These are phyloP conservation scores for Skeletonema potamos DNA, from an alignment of 108 stramenopile genomes.

Conservation along the genomic window DNA sequence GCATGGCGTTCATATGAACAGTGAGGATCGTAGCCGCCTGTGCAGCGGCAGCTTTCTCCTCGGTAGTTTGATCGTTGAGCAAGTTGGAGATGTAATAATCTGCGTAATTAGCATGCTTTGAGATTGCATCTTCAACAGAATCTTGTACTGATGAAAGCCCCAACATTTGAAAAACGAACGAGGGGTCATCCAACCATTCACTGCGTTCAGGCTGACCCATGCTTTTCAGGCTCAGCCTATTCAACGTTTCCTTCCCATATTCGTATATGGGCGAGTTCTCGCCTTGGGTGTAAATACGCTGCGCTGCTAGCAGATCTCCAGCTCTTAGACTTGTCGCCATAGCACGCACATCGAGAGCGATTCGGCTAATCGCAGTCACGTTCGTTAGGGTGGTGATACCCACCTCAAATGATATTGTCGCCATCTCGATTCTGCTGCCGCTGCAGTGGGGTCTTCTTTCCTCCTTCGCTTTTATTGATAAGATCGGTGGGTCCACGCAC, in stretches of 20 bases:
- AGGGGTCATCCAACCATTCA: conserved; percentile 36
- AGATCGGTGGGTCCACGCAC: too few species aligned
- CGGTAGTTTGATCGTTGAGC: conserved; percentile 35
- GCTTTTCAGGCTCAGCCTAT: conserved; percentile 34
- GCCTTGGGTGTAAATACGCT: conserved; percentile 64
- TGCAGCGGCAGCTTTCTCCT: conserved; percentile 31
- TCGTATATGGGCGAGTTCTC: conserved; percentile 46
- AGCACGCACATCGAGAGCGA: conserved; percentile 72
- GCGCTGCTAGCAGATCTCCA: conserved; percentile 34
- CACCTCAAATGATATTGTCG: conserved; percentile 56
- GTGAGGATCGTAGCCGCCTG: conserved; percentile 59
- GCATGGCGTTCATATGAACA: conserved; percentile 71
- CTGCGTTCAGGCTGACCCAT: conserved; percentile 32
- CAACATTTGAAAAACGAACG: conserved; percentile 67
- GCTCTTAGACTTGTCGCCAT: conserved; percentile 36
- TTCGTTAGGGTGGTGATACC: conserved; percentile 72
- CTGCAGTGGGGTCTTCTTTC: too few species aligned
- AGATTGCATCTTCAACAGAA: conserved; percentile 19
- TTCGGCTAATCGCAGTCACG: conserved; percentile 59
- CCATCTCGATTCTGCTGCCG: conserved; percentile 1
- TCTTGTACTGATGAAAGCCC: conserved; percentile 51
- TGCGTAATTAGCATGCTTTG: conserved; percentile 49
- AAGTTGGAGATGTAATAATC: conserved; percentile 52
- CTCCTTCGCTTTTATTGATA: too few species aligned
- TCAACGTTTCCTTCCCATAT: conserved; percentile 30